Conservation (phyloP, 768 basidiomycete genomes). For the Kwoniella bestiolae region DNA sequence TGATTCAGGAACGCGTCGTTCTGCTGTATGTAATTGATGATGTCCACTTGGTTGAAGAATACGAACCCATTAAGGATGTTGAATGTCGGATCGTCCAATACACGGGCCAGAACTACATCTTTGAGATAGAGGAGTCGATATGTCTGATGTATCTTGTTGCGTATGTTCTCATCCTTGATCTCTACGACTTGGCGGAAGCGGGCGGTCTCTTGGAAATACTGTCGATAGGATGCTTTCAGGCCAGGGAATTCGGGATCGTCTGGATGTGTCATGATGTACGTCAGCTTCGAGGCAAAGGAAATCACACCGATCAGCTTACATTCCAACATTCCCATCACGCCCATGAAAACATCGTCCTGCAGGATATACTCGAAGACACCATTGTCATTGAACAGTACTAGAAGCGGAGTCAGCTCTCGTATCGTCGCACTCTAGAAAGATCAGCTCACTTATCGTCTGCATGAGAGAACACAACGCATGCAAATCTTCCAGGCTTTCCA, state of each 20-base stretch:
- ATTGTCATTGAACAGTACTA: constrained; percentile 95
- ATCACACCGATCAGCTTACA: constrained; percentile 67
- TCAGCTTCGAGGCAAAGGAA: background rate
- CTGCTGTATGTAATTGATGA: constrained; percentile 83
- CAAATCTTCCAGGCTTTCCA: constrained; percentile 86
- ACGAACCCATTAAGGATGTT: constrained; percentile 96
- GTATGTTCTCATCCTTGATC: constrained; percentile 74
- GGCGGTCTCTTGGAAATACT: constrained; percentile 81
- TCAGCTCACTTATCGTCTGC: constrained; percentile 83
- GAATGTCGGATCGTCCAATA: constrained; percentile 94
- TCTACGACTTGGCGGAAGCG: constrained; percentile 87
- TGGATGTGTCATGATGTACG: constrained; percentile 53
- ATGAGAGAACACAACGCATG: constrained; percentile 89
- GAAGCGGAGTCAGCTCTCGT: constrained; percentile 18
- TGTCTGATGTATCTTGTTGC: constrained; percentile 91
- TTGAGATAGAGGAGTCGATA: constrained; percentile 97
- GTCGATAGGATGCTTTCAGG: constrained; percentile 96
- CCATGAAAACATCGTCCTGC: constrained; percentile 87
- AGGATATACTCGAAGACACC: constrained; percentile 91
- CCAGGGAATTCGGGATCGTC: constrained; percentile 96
- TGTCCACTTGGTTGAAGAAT: constrained; percentile 99
- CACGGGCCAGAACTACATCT: constrained; percentile 94
- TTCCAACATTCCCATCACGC: constrained; percentile 94
- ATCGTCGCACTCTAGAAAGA: background rate
- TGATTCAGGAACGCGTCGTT: constrained; percentile 76